Base-by-base conservation (phyloP, 2,329 filamentous ascomycete species). In the Penicillium sp. region DNA sequence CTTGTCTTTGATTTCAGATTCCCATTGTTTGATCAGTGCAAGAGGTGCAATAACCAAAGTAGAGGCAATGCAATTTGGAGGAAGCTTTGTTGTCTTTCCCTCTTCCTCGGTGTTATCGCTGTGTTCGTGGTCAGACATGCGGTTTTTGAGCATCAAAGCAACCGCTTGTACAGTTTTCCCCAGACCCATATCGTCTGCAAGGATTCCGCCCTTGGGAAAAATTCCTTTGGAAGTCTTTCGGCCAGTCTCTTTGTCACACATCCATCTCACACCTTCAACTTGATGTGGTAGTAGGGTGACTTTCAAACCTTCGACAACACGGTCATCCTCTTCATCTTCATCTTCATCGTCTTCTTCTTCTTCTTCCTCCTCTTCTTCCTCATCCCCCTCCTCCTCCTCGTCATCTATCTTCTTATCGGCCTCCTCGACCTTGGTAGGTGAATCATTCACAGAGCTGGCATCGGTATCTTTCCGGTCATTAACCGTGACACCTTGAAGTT, bases 141-240 rank as follows among this genome's bases (percentile, higher is more conserved):
- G 81, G 62, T 97, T 95, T 47, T 80, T 87, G 31, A 99, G 77
- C 35, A 99, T 87, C 28, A 97, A 78, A 1, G 92, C 85, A 49
- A 99, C 88, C 1, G 91, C 89, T 72, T 99, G 93, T 12, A 99
- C 80, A 0, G 93, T 99, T 77, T 99, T 99, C 50, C 93, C 93
- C 12, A 97, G 76, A 58, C 92, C 92, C 92, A 97, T 75, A 66
- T 99, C 93, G 63, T 99, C 93, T 14, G 93, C 93, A 30, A 99
- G 79, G 55, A 99, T 95, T 14, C 93, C 93, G 30, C 93, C 93
- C 61, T 95, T 93, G 27, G 92, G 90, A 9, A 95, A 80, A 1
- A 82, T 77, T 3, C 80, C 81, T 51, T 88, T 88, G 60, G 86
- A 87, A 73, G 93, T 95, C 53, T 88, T 83, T 14, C 84, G 83